These are phyloP conservation scores for Sergeia podlipaevii DNA, from an alignment of 208 protist species.

Conservation along the genomic window DNA sequence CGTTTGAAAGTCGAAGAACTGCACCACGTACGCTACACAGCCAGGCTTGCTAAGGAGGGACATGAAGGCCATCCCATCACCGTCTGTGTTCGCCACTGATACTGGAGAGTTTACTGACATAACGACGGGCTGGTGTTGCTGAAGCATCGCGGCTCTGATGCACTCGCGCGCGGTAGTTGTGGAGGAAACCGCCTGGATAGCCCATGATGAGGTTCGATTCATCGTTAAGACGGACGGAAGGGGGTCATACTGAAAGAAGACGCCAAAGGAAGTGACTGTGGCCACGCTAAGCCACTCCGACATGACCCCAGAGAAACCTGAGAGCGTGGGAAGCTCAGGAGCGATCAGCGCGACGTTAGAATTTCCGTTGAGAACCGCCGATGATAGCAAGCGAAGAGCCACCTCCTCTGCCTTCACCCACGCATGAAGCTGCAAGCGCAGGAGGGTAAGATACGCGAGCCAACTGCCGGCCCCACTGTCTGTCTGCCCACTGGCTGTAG, in stretches of 20 bases:
- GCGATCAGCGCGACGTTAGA: slow-evolving; percentile 9
- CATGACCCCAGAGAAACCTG: slow-evolving; percentile 42
- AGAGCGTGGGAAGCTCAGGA: slow-evolving; percentile 31
- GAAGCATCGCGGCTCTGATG: slow-evolving; percentile 30
- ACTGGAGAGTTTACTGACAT: too few species aligned
- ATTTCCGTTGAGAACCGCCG: slow-evolving; percentile 23
- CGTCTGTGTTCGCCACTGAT: too few species aligned
- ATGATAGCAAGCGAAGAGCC: slow-evolving; percentile 39
- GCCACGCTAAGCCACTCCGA: slow-evolving; percentile 57
- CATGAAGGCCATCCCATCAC: slow-evolving; percentile 49
- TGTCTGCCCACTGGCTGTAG: slow-evolving; percentile 1
- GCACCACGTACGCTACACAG: slow-evolving; percentile 40
- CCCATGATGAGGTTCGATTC: slow-evolving; percentile 8
- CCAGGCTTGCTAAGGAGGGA: slow-evolving; percentile 6
- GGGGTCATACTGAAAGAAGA: slow-evolving; percentile 53
- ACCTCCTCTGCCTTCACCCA: slow-evolving; percentile 70
- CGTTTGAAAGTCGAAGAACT: slow-evolving; percentile 58
- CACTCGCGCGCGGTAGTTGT: slow-evolving; percentile 21
- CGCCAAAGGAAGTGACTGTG: slow-evolving; percentile 39
- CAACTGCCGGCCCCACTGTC: slow-evolving; percentile 26
- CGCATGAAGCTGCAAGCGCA: slow-evolving; percentile 55
- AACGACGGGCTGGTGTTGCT: slow-evolving; percentile 34
- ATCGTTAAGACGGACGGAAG: slow-evolving; percentile 12
- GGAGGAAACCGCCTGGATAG: slow-evolving; percentile 14
- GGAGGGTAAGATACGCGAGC: slow-evolving; percentile 44